Conservation (phyloP, 495 filamentous ascomycete species). For the Xanthoparmelia taractica region DNA sequence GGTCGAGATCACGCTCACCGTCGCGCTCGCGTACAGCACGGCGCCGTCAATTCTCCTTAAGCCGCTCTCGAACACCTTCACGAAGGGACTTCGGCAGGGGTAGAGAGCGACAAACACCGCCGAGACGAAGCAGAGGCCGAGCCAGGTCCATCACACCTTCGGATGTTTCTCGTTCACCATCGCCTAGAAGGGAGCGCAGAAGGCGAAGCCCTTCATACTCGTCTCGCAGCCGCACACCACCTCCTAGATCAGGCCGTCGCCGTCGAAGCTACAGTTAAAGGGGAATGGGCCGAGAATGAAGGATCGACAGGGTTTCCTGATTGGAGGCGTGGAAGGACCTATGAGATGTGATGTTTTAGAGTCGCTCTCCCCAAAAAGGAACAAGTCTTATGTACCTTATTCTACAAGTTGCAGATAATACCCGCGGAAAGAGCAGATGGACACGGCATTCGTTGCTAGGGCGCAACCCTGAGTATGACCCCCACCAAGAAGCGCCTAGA, state of each 20-base stretch:
- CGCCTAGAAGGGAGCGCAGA: constrained; percentile 10
- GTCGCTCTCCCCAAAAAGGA: neutral
- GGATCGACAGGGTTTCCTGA: neutral
- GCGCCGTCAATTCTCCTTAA: constrained; percentile 16
- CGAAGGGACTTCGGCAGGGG: constrained; percentile 10
- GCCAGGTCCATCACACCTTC: constrained; percentile 17
- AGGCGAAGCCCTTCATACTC: constrained; percentile 22
- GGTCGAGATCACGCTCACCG: constrained; percentile 32
- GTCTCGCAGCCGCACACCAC: constrained; percentile 22
- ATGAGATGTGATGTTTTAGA: neutral
- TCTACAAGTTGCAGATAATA: too few relatives aligned
- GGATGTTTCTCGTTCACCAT: constrained; percentile 16
- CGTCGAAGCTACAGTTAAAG: constrained; percentile 6
- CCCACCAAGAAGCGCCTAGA: too few relatives aligned
- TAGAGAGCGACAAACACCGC: constrained; percentile 11
- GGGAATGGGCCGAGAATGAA: neutral
- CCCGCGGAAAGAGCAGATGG: neutral
- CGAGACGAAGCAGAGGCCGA: constrained; percentile 10
- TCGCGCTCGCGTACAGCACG: constrained; percentile 26
- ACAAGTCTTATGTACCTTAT: neutral
- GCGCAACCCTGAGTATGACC: too few relatives aligned
- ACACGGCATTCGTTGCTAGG: neutral
- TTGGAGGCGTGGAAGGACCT: too few relatives aligned
- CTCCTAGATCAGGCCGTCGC: constrained; percentile 15
- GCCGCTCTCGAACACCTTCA: constrained; percentile 19